These are phyloP conservation scores for Diaporthe batatas DNA, from an alignment of 2,329 filamentous ascomycete species.

Conservation along the genomic window DNA sequence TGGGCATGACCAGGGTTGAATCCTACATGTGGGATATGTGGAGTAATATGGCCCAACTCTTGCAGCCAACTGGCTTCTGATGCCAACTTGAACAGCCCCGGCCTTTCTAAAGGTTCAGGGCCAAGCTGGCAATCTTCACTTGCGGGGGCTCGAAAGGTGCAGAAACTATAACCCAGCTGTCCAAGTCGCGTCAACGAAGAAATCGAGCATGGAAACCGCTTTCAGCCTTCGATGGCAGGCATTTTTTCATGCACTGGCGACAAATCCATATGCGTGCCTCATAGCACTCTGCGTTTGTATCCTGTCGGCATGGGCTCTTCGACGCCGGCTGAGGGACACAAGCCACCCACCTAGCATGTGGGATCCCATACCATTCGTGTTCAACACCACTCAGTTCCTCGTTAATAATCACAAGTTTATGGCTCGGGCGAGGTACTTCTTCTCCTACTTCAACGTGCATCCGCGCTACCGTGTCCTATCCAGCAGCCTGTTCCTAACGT, in stretches of 20 bases:
- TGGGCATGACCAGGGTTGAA: background rate
- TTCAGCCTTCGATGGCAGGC: background rate
- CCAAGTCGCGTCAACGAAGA: background rate
- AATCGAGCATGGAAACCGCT: background rate
- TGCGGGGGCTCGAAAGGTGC: background rate
- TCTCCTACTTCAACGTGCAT: background rate
- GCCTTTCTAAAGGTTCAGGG: background rate
- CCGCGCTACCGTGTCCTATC: fast-evolving
- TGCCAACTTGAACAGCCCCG: background rate
- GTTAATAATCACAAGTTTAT: background rate
- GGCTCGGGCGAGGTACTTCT: background rate
- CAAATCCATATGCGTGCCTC: background rate
- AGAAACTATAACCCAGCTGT: background rate
- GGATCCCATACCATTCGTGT: background rate
- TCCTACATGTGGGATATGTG: background rate
- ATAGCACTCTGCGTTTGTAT: background rate
- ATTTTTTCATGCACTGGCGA: background rate
- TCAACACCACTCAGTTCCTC: conserved; percentile 1
- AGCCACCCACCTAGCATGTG: background rate
- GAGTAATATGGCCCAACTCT: background rate
- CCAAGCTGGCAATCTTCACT: background rate
- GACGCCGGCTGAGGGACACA: background rate
- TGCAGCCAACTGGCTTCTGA: background rate
- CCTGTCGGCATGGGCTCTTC: background rate
- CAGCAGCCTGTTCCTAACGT: background rate